phyloP scores from a whole-genome alignment of 768 basidiomycete species.

The Pholiota molesta region DNA sequence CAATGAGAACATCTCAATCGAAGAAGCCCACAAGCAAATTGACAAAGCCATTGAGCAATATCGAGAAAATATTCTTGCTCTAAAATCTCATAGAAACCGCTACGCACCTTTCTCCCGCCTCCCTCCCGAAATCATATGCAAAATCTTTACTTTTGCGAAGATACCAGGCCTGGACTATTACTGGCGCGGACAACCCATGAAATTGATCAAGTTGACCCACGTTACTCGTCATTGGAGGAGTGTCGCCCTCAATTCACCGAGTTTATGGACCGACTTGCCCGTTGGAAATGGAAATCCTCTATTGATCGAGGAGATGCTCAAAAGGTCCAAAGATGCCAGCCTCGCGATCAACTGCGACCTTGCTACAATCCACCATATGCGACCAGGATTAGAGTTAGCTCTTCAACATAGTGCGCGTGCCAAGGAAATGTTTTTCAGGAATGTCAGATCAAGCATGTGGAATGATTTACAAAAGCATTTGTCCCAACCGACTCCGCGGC shows the following conservation, averaged over 20 bases:
- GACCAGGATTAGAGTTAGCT: no score
- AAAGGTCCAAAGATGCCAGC: constrained; percentile 45
- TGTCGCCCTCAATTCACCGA: constrained; percentile 42
- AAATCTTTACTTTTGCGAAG: constrained; percentile 36
- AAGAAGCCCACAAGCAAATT: constrained; percentile 31
- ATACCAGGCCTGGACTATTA: not conserved
- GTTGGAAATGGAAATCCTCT: constrained; percentile 30
- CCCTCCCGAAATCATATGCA: constrained; percentile 46
- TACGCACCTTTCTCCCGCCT: constrained; percentile 40
- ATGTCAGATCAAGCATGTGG: no score
- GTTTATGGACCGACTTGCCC: constrained; percentile 41
- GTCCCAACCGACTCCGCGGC: no score
- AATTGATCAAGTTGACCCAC: constrained; percentile 41
- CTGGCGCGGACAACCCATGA: constrained; percentile 12
- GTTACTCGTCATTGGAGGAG: constrained; percentile 47
- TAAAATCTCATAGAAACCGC: constrained; percentile 39
- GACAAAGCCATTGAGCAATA: constrained; percentile 39
- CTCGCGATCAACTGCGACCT: constrained; percentile 31
- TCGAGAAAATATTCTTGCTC: constrained; percentile 32
- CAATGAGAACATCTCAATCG: constrained; percentile 13
- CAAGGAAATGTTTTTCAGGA: no score
- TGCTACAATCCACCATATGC: constrained; percentile 25
- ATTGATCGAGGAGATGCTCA: constrained; percentile 46
- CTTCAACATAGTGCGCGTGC: no score
- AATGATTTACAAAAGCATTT: no score